Evolutionary conservation across 2,329 filamentous ascomycete genomes (phyloP), one percentile per base, ranked within the genome.

Genomic region (Chrysosporium queenslandicum): DNA sequence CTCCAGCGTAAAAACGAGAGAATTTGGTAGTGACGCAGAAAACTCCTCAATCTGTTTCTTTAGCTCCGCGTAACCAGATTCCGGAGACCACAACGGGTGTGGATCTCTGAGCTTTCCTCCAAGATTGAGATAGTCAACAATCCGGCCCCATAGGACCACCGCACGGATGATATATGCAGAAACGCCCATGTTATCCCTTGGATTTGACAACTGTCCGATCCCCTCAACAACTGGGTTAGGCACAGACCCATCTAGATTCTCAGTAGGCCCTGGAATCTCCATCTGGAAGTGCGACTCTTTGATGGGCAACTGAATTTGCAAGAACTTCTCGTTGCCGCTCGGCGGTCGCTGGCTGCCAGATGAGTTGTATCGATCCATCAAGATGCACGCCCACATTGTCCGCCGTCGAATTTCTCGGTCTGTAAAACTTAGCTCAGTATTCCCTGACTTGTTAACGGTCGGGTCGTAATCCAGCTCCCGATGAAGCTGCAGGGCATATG

Each of bases 301-400:
- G 61, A 96, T 86, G 0, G 92, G 92, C 21, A 98, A 72, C 58
- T 92, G 91, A 14, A 96, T 87, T 59, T 88, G 84, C 56, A 97
- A 79, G 52, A 87, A 87, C 58, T 92, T 87, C 66, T 96, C 89
- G 58, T 87, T 85, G 51, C 95, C 85, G 60, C 96, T 95, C 50
- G 88, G 87, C 18, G 92, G 92, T 34, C 91, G 79, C 62, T 96
- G 90, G 2, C 88, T 94, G 1, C 92, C 91, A 1, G 90, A 96
- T 0, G 91, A 96, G 68, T 94, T 96, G 74, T 96, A 96, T 0
- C 91, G 82, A 66, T 98, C 92, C 90, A 97, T 96, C 53, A 96
- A 69, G 63, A 95, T 95, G 65, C 91, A 97, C 11, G 90, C 87
- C 92, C 92, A 98, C 91, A 98, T 97, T 2, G 89, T 92, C 53